Conservation (phyloP, 2,329 filamentous ascomycete genomes). For the Colletotrichum destructivum region DNA sequence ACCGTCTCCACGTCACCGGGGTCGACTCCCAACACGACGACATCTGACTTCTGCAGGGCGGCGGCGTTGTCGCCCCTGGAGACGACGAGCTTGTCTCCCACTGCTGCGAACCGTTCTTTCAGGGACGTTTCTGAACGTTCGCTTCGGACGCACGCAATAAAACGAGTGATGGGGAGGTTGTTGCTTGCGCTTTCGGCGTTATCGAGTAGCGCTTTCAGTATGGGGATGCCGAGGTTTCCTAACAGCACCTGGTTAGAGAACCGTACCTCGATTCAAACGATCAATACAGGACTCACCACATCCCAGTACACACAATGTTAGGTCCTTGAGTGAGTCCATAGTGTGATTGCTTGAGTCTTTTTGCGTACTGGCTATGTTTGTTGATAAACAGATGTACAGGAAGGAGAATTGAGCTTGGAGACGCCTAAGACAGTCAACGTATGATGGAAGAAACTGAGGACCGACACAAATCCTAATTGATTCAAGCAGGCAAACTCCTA, state of each 20-base stretch:
- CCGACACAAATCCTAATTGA: no score
- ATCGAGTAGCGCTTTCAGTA: constrained; percentile 46
- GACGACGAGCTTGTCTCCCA: constrained; percentile 42
- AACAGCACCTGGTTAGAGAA: background rate
- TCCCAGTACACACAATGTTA: constrained; percentile 41
- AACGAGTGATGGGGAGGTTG: constrained; percentile 46
- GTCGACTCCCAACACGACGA: constrained; percentile 63
- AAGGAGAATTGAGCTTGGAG: no score
- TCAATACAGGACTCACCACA: constrained; percentile 35
- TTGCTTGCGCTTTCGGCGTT: constrained; percentile 27
- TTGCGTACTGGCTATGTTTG: no score
- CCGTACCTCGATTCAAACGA: no score
- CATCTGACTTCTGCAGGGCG: constrained; percentile 54
- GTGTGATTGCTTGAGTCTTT: background rate
- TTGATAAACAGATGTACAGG: no score
- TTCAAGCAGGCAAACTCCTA: no score
- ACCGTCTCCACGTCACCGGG: constrained; percentile 59
- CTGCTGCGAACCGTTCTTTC: constrained; percentile 42
- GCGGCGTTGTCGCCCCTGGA: constrained; percentile 53
- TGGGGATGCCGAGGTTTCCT: constrained; percentile 53
- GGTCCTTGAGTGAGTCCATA: constrained; percentile 12
- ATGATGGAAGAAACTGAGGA: background rate
- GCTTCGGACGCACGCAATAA: constrained; percentile 51
- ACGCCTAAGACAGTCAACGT: background rate
- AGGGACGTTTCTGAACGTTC: constrained; percentile 46